Base-by-base conservation (phyloP, 768 basidiomycete species). In the Guyanaporus albipodus region DNA sequence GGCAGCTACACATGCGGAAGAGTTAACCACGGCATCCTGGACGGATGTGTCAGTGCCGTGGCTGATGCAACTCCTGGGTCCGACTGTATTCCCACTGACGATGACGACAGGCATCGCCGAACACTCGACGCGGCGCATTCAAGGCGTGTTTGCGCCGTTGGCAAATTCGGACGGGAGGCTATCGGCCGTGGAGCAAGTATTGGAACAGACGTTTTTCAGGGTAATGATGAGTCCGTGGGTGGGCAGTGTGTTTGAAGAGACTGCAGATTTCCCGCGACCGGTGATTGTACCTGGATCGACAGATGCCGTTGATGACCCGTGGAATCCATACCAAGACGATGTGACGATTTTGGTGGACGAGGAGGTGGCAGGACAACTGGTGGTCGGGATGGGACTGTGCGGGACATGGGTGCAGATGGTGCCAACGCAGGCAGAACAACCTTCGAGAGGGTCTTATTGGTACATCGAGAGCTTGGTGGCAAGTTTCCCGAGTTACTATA, bases 71-170 rank as follows among this genome's bases (percentile, higher is more conserved):
- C 42, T 79, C 29, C 61, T 87, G 4, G 86, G 83, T 0, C 77
- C 79, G 4, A 78, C 75, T 10, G 59, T 66, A 8, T 62, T 87
- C 31, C 79, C 85, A 1, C 51, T 76, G 44, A 81, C 80, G 4
- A 83, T 85, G 61, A 70, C 68, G 3, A 68, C 80, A 2, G 83
- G 82, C 11, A 63, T 85, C 41, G 78, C 84, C 43, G 87, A 89
- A 61, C 70, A 68, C 31, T 82, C 82, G 4, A 75, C 82, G 40
- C 73, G 87, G 23, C 70, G 73, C 35, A 72, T 89, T 61, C 73
- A 73, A 39, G 58, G 71, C 2, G 63, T 83, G 45, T 53, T 68
- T 5, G 53, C 66, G 2, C 76, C 76, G 1, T 62, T 61, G 21
- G 21, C 54, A 48, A 33, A 33, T 15, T 4, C 15, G 32, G 6